Base-by-base conservation (phyloP, 192 early-diverging fungal species). In the Mycoemilia scoparia region DNA sequence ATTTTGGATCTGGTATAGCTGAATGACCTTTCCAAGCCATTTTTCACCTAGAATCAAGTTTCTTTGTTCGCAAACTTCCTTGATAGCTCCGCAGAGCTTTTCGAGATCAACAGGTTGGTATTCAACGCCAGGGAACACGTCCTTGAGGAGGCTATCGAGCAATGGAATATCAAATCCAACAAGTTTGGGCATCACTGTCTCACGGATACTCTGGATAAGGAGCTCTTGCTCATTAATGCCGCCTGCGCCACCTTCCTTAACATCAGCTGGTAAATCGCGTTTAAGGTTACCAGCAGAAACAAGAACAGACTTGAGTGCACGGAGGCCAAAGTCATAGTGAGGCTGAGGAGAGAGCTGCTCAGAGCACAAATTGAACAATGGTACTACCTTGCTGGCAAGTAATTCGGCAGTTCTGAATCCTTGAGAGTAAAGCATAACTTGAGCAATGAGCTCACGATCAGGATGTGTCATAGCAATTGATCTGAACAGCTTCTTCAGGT, bases 361-460 rank as follows among this genome's bases (percentile, higher is more conserved):
- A 8, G 69, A 64, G 57, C 88, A 93, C 21, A 99, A 66, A 35
- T 83, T 88, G 62, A 99, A 99, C 22, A 99, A 56, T 13, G 96
- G 96, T 4, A 99, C 90, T 18, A 91, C 86, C 57, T 97, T 97
- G 29, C 79, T 77, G 0, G 96, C 91, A 26, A 99, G 52, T 17
- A 54, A 41, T 69, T 99, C 96, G 0, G 91, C 93, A 34, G 82
- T 78, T 15, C 82, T 75, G 82, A 99, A 99, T 23, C 96, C 96
- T 69, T 97, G 93, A 19, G 96, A 96, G 45, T 87, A 99, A 32
- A 99, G 59, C 88, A 96, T 97, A 21, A 99, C 96, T 61, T 99
- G 93, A 4, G 96, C 91, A 69, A 99, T 99, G 21, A 97, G 64
- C 41, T 89, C 85, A 24, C 88, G 74, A 48, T 99, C 91, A 5